A percentile compares a stretch with the other conserved stretches of the same genome.
Conservation (phyloP, 2,329 filamentous ascomycete genomes). For the Stachybotrys chlorohalonatus region DNA sequence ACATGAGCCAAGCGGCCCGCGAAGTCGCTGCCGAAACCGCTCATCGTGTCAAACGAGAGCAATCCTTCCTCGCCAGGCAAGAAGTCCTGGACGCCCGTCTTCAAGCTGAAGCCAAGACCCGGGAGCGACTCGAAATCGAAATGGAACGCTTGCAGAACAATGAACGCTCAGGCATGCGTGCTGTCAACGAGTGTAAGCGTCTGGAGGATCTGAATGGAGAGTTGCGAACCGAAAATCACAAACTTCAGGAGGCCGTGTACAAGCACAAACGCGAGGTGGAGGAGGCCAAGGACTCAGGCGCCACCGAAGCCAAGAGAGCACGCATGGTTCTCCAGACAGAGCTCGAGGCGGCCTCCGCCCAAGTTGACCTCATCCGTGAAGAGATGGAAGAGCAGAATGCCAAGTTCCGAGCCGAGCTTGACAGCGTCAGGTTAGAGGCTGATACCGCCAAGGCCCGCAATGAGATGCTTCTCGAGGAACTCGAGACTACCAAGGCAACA, state of each 20-base stretch:
- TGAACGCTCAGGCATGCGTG: conserved; percentile 56
- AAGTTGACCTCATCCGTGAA: conserved; percentile 74
- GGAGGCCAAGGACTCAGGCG: conserved; percentile 71
- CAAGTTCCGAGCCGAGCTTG: conserved; percentile 64
- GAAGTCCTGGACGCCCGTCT: conserved; percentile 72
- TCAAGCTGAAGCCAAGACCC: conserved; percentile 62
- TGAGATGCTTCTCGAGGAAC: conserved; percentile 78
- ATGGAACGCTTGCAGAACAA: conserved; percentile 56
- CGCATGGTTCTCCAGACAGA: conserved; percentile 72
- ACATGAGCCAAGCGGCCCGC: conserved; percentile 70
- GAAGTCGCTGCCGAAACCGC: conserved; percentile 79
- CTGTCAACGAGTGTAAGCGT: conserved; percentile 52
- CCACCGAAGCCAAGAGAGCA: conserved; percentile 72
- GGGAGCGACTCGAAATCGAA: conserved; percentile 57
- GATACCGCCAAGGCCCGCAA: conserved; percentile 74
- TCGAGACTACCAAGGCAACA: conserved; percentile 57
- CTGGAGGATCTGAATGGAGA: conserved; percentile 47
- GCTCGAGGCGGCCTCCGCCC: conserved; percentile 73
- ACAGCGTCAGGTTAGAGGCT: conserved; percentile 67
- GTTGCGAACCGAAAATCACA: conserved; percentile 57
- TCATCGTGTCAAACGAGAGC: conserved; percentile 68
- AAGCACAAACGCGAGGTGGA: conserved; percentile 74
- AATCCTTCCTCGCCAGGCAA: conserved; percentile 68
- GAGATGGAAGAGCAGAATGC: conserved; percentile 74
- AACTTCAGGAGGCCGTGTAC: conserved; percentile 59